Conservation (phyloP, 257 asterid genomes). For the Solanum lycopersicoides region DNA sequence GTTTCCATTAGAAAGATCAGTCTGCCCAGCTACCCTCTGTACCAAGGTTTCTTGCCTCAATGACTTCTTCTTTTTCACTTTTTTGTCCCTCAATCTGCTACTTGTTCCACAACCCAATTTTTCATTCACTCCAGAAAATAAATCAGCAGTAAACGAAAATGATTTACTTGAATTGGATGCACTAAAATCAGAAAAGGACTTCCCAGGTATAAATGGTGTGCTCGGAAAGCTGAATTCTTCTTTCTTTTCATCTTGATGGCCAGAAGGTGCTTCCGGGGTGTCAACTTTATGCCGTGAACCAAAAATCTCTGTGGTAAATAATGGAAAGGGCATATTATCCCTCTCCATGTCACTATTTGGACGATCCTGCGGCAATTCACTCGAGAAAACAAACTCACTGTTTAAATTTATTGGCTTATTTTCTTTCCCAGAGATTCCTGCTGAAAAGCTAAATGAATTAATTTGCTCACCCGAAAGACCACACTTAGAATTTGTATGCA, state of each 20-base stretch:
- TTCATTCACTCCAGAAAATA: constrained; percentile 15
- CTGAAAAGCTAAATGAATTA: constrained; percentile 5
- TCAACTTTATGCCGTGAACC: constrained; percentile 13
- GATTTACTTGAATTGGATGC: constrained; percentile 30
- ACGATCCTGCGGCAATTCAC: background rate
- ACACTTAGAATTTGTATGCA: background rate
- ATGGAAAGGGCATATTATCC: constrained; percentile 7
- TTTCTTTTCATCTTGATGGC: constrained; percentile 24
- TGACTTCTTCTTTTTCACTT: constrained; percentile 35
- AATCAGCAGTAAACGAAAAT: constrained; percentile 18
- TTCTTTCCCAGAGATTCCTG: constrained; percentile 19
- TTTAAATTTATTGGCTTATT: constrained; percentile 18
- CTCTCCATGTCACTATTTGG: constrained; percentile 10
- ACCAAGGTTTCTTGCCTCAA: constrained; percentile 27
- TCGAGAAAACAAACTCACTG: constrained; percentile 11
- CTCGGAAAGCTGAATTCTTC: constrained; percentile 20
- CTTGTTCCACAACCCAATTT: constrained; percentile 24
- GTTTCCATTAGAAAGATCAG: constrained; percentile 18
- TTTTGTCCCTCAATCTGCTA: constrained; percentile 31
- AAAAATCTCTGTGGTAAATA: constrained; percentile 14
- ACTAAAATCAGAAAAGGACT: constrained; percentile 24
- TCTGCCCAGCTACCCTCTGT: constrained; percentile 25
- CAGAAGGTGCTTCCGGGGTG: constrained; percentile 18
- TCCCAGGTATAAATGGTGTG: constrained; percentile 14
- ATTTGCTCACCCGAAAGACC: background rate